Evolutionary conservation across 176 grass and related monocot species (phyloP), one percentile per base, ranked within the genome.

Genomic region (Oryza meridionalis): DNA sequence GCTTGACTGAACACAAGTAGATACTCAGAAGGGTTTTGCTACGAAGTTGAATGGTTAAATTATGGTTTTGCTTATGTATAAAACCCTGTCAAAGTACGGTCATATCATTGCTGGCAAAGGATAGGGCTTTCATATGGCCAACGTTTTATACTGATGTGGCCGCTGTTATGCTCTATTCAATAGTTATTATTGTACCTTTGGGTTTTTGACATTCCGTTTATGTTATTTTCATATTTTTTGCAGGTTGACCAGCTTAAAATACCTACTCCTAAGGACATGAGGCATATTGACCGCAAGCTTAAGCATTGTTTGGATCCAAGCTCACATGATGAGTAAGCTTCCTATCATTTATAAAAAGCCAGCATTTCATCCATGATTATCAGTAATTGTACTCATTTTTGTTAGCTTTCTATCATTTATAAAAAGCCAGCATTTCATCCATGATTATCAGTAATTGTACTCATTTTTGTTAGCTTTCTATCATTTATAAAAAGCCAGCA

Each of bases 291-390:
- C 77, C 87, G 93, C 43, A 94, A 92, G 55, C 76, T 94, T 67
- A 94, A 88, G 84, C 84, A 87, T 87, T 94, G 93, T 72, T 88
- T 81, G 83, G 93, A 94, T 88, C 88, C 83, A 70, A 94, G 80
- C 72, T 75, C 92, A 21, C 90, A 84, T 53, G 92, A 94, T 13
- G 93, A 92, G 93, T 94, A 94, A 19, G 59, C 26, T 59, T 10
- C 76, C 25, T 24, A 24, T 25, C 2, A 59, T 81, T 37, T 80
- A 22, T 42, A 42, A 9, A 43, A 43, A 3, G 69, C 4, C 11
- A 83, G 47, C 47, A 50, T 70, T 6, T 37, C 8, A n/a, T 69
- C 21, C 35, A 31, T 88, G 7, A 67, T 21, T 77, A 15, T 59
- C 66, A 78, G 44, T n/a, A 0, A 15, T 32, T 31, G 33, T 14